phyloP scores from a whole-genome alignment of 345 rosid species.

The Salix brachista region DNA sequence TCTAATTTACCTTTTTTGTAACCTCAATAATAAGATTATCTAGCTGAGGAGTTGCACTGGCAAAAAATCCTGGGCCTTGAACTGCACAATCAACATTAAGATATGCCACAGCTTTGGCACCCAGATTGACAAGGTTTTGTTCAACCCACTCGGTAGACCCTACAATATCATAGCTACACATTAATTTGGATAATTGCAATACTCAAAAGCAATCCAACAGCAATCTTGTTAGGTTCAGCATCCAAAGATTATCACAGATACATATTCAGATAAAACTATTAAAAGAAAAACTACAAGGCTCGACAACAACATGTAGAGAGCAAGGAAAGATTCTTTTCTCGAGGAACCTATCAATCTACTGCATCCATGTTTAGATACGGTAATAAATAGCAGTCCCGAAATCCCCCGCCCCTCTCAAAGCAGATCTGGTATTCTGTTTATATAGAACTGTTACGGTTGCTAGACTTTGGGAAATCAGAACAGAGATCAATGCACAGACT shows the following conservation, averaged over 20 bases:
- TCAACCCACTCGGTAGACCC: conserved; percentile 99
- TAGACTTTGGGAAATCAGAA: neutral
- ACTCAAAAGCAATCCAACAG: neutral
- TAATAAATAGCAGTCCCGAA: neutral
- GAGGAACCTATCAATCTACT: neutral
- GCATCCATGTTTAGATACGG: neutral
- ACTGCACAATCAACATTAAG: conserved; percentile 98
- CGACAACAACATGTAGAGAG: neutral
- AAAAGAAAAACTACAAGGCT: neutral
- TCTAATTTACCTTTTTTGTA: conserved; percentile 56
- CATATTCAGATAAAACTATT: neutral
- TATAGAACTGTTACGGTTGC: neutral
- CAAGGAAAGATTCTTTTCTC: neutral
- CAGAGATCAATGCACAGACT: no score
- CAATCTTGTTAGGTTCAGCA: neutral
- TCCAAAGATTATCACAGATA: neutral
- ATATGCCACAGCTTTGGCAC: conserved; percentile 82
- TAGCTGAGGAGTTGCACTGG: conserved; percentile 82
- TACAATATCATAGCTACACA: conserved; percentile 20
- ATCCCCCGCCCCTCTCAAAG: neutral
- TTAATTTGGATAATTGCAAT: neutral
- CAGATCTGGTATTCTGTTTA: neutral
- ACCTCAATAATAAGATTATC: conserved; percentile 68
- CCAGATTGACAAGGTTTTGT: conserved; percentile 71
- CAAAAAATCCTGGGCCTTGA: conserved; percentile 90